A percentile compares a stretch with the other conserved stretches of the same genome.
Evolutionary conservation across 345 rosid species (phyloP).

Genomic region (Pseudoturritis turrita): DNA sequence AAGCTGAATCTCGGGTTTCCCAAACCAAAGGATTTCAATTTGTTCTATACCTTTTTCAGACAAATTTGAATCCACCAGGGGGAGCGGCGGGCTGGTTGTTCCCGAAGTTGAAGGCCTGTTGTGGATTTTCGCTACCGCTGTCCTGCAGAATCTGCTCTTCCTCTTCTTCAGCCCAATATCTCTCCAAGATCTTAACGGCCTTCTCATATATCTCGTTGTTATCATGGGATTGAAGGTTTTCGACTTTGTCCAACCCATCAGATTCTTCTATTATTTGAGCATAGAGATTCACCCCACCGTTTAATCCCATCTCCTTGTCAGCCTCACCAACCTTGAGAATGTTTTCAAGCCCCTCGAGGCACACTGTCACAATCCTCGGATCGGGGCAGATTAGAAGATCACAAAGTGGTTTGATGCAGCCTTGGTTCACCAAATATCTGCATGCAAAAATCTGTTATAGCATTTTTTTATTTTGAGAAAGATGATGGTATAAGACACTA

Average conservation of each 20-base stretch:
- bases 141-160: conserved; percentile 45
- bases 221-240: conserved; percentile 73
- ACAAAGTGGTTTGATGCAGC: conserved; percentile 81
- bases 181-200: conserved; percentile 75
- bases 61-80: conserved; percentile 69
- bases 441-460: conserved; percentile 19
- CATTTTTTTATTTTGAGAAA: background rate
- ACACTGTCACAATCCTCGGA: conserved; percentile 79
- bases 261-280: conserved; percentile 71
- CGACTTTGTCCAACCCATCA: conserved; percentile 75
- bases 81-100: conserved; percentile 46
- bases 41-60: conserved; percentile 35
- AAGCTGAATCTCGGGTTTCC: conserved; percentile 12
- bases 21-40: conserved; percentile 16
- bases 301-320: conserved; percentile 63
- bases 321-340: conserved; percentile 81
- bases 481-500: background rate
- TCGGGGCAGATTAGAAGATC: conserved; percentile 77
- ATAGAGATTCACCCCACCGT: conserved; percentile 48
- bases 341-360: conserved; percentile 85
- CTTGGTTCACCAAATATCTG: conserved; percentile 68
- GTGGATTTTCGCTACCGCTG: conserved; percentile 33
- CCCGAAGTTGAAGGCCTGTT: conserved; percentile 52
- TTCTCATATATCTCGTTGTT: conserved; percentile 83
- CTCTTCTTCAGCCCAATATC: conserved; percentile 78